phyloP scores from a whole-genome alignment of 2,329 filamentous ascomycete genomes.

The Exophiala mesophila region DNA sequence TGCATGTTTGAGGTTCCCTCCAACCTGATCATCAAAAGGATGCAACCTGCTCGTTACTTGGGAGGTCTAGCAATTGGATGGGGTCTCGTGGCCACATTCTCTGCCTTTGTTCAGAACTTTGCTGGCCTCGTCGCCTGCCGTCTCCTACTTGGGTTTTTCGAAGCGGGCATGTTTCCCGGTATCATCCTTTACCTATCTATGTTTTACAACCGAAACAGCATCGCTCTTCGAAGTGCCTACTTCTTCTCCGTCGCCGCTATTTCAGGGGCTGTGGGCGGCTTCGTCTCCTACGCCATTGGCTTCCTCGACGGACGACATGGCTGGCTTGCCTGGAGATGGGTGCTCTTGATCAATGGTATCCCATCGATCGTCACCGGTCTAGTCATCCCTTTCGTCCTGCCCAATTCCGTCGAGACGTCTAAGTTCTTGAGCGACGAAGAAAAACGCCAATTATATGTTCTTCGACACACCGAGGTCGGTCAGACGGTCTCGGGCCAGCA shows the following conservation, averaged over 20 bases:
- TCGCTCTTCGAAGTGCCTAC: slow-evolving; percentile 60
- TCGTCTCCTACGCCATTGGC: slow-evolving; percentile 43
- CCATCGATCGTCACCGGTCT: slow-evolving; percentile 54
- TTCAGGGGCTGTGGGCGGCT: slow-evolving; percentile 58
- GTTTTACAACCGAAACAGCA: slow-evolving; percentile 56
- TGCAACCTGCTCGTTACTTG: slow-evolving; percentile 7
- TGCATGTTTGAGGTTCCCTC: slow-evolving; percentile 33
- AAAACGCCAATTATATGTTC: slow-evolving; percentile 7
- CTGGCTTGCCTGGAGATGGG: slow-evolving; percentile 6
- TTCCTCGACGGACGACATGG: slow-evolving; percentile 53
- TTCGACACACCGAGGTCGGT: slow-evolving; percentile 6
- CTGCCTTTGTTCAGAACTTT: slow-evolving; percentile 42
- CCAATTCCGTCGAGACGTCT: slow-evolving; percentile 47
- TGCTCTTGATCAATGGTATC: slow-evolving; percentile 62
- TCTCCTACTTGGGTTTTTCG: slow-evolving; percentile 58
- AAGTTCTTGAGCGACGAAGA: slow-evolving; percentile 21
- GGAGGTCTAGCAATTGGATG: slow-evolving; percentile 3
- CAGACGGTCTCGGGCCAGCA: slow-evolving; percentile 39
- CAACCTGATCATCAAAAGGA: slow-evolving; percentile 11
- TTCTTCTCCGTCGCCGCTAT: slow-evolving; percentile 65
- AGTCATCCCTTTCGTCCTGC: slow-evolving; percentile 48
- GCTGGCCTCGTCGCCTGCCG: slow-evolving; percentile 57
- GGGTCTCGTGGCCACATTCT: slow-evolving; percentile 31
- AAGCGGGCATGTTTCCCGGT: slow-evolving; percentile 62
- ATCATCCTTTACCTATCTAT: slow-evolving; percentile 43